Conservation (phyloP, 139 green algal species). For the Chlorella vulgaris region DNA sequence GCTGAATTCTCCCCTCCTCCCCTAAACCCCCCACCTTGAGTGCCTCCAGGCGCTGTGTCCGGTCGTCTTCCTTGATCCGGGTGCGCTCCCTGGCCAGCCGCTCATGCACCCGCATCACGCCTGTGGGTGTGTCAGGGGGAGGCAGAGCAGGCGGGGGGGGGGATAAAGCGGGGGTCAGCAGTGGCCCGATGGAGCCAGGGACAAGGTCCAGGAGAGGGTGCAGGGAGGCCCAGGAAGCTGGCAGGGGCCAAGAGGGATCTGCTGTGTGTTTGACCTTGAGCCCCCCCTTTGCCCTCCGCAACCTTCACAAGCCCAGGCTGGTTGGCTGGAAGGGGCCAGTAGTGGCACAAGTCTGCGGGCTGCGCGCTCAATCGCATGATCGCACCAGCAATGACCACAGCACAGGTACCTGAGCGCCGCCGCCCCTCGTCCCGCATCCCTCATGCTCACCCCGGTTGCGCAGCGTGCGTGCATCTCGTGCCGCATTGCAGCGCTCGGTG, state of each 20-base stretch:
- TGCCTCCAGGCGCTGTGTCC: slow-evolving; percentile 64
- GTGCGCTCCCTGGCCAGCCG: slow-evolving; percentile 51
- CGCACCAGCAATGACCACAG: too few relatives aligned
- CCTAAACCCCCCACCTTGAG: slow-evolving; percentile 54
- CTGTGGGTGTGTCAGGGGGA: neutral
- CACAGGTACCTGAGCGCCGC: too few relatives aligned
- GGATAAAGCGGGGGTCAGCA: neutral
- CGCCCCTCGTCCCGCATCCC: too few relatives aligned
- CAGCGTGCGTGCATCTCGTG: slow-evolving; percentile 38
- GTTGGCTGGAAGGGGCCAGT: too few relatives aligned
- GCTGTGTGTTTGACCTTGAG: too few relatives aligned
- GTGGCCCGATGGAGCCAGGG: neutral
- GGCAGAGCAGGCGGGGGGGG: neutral
- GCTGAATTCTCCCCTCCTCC: too few relatives aligned
- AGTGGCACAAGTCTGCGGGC: too few relatives aligned
- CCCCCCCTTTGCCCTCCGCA: too few relatives aligned
- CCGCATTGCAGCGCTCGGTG: slow-evolving; percentile 20
- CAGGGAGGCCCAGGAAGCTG: too few relatives aligned
- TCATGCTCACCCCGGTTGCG: slow-evolving; percentile 38
- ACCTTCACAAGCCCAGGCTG: too few relatives aligned
- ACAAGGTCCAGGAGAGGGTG: neutral
- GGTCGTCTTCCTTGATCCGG: slow-evolving; percentile 57
- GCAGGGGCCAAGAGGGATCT: too few relatives aligned
- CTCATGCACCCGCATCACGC: slow-evolving; percentile 63
- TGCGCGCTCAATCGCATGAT: too few relatives aligned